Base-by-base conservation (phyloP, 2,329 filamentous ascomycete species). In the Sporothrix brasiliensis region DNA sequence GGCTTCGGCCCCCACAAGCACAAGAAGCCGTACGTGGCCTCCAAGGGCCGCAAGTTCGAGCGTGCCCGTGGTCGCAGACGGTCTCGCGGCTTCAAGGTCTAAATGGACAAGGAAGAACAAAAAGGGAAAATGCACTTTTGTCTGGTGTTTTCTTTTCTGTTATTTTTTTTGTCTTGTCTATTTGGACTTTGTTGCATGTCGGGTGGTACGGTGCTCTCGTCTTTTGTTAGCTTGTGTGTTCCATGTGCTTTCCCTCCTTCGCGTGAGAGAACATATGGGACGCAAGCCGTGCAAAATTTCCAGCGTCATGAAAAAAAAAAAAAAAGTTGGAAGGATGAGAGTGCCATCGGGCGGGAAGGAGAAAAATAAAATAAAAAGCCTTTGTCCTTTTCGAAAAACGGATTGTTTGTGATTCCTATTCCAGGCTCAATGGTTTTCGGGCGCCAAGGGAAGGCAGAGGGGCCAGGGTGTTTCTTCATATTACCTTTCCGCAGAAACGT, bases 21-120 rank as follows among this genome's bases (percentile, higher is more conserved):
- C 91, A 99, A 98, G 94, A 98, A 97, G 89, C 94, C 94, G 78
- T 92, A 97, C 79, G 89, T 99, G 80, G 89, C 93, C 85, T 97
- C 93, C 88, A 99, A 99, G 92, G 96, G 96, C 81, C 92, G 95
- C 86, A 99, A 99, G 89, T 99, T 99, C 88, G 96, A 99, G 91
- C 89, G 90, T 80, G 95, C 94, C 80, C 94, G 95, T 95, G 96
- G 95, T 85, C 94, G 95, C 86, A 96, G 95, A 91, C 88, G 93
- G 83, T 98, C 94, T 80, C 90, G 92, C 81, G 95, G 96, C 89
- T 99, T 99, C 94, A 99, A 99, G 93, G 95, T 99, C 83, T 99
- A 97, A 92, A 82, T 83, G 76, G 50, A 50, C 21, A 44, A 49
- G 27, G 13, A 49, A 41, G 4, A 6, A 53, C 10, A 24, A 11